Base-by-base conservation (phyloP, 1,284 basidiomycete species). In the Austroboletus niveus region DNA sequence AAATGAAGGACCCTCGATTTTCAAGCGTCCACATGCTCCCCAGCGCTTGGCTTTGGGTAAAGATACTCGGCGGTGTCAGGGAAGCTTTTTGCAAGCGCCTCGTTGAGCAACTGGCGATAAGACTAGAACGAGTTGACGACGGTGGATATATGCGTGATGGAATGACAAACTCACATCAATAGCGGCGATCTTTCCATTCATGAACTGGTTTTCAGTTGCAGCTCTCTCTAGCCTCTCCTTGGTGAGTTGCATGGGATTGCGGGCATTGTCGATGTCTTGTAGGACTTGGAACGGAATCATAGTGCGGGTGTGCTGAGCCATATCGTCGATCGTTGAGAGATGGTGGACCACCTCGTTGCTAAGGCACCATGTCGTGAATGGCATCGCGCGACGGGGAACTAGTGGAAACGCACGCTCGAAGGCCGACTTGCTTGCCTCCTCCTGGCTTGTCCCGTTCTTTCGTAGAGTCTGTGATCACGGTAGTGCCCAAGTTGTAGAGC, bases 131-230 rank as follows among this genome's bases (percentile, higher is more conserved):
- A 38, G 22, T n/a, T 10, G 31, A 40, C 1, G 44, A 42, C 47
- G 38, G 54, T 52, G n/a, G 14, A 41, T 8, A 29, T 2, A 17
- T 40, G 35, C 15, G 43, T 36, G 32, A 24, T 44, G 45, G n/a
- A 35, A 35, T 17, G 49, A 44, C 27, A 43, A 38, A 71, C 78
- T 61, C 59, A 90, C 89, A 48, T 81, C 76, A 30, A 92, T 78
- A 4, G 88, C 87, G 42, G 80, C 76, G 42, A 92, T 85, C 63
- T 92, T 92, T n/a, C 87, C 90, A 64, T 92, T 90, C 80, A 92
- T 89, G 61, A 90, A 92, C 66, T 91, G 88, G 64, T 92, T 93
- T 70, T 92, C 89, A 1, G 87, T 87, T 22, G 89, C 86, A 1
- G 88, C 81, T 46, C 89, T 78, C 66, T 92, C 89, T 12, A 92